Evolutionary conservation across 202 grass and related monocot genomes (phyloP).

Genomic region (Sporobolus alterniflorus): DNA sequence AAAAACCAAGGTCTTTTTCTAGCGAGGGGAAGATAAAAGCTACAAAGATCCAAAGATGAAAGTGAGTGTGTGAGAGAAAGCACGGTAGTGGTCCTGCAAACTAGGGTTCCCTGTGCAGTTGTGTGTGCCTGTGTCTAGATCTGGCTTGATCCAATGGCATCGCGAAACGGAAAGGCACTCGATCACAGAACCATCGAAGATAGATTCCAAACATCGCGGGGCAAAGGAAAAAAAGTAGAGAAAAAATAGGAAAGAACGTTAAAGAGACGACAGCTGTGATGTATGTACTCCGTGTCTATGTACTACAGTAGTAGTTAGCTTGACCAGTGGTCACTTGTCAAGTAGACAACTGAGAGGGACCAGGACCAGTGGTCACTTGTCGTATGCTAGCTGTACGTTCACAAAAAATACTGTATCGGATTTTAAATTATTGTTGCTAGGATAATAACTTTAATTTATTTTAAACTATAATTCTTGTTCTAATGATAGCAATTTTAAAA

Average conservation of each 20-base stretch:
- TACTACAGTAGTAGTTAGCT: background rate
- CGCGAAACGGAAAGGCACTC: slow-evolving; percentile 28
- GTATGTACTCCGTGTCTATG: background rate
- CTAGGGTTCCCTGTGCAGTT: slow-evolving; percentile 11
- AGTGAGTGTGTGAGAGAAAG: background rate
- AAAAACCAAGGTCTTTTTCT: slow-evolving; percentile 20
- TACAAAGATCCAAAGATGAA: slow-evolving; percentile 53
- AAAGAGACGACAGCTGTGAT: background rate
- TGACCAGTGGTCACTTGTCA: background rate
- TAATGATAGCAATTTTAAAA: no score
- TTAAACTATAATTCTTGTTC: no score
- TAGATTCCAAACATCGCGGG: slow-evolving; percentile 5
- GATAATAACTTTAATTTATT: no score
- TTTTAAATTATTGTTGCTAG: no score
- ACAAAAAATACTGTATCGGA: no score
- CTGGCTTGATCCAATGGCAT: slow-evolving; percentile 41
- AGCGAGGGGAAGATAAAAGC: slow-evolving; percentile 20
- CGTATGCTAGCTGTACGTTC: background rate
- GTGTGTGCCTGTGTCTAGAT: slow-evolving; percentile 38
- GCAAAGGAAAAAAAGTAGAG: background rate
- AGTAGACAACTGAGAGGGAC: background rate
- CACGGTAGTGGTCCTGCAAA: slow-evolving; percentile 40
- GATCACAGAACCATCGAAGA: background rate
- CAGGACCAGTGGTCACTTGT: background rate
- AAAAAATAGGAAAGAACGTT: background rate